Evolutionary conservation across 2,329 filamentous ascomycete genomes (phyloP).

Genomic region (Escovopsis sp.): DNA sequence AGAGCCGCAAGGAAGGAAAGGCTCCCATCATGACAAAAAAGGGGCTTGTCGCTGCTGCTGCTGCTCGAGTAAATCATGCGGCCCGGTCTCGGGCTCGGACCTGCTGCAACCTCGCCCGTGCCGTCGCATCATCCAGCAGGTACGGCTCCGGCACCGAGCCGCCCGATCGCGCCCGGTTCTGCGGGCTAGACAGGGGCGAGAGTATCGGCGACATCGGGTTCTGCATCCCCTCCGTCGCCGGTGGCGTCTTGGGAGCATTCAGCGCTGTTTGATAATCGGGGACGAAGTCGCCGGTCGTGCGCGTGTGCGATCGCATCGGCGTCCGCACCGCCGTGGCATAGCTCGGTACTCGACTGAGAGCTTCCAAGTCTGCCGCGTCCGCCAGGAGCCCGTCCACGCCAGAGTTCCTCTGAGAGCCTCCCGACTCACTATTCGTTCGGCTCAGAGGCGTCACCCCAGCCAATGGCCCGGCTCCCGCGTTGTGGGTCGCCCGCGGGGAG

Average conservation of each 20-base stretch:
- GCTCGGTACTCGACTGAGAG: conserved; percentile 59
- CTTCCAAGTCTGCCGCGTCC: conserved; percentile 44
- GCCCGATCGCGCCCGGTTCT: neutral
- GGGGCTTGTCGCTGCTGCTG: neutral
- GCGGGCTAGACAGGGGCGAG: conserved; percentile 13
- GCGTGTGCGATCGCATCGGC: conserved; percentile 38
- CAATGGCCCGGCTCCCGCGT: conserved; percentile 23
- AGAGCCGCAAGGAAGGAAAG: too few species aligned
- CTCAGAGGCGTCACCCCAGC: conserved; percentile 32
- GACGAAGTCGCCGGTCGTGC: conserved; percentile 32
- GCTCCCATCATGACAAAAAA: too few species aligned
- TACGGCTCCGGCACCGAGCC: conserved; percentile 1
- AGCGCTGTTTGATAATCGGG: conserved; percentile 53
- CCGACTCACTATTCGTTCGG: conserved; percentile 37
- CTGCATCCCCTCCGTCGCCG: conserved; percentile 16
- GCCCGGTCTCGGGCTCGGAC: conserved; percentile 21
- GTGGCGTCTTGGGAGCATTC: conserved; percentile 35
- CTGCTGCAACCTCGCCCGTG: conserved; percentile 18
- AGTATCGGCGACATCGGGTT: conserved; percentile 18
- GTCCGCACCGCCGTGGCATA: conserved; percentile 60
- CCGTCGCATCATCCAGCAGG: conserved; percentile 3
- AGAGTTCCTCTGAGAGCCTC: conserved; percentile 36
- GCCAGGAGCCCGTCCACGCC: conserved; percentile 38
- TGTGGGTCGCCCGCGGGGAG: conserved; percentile 24
- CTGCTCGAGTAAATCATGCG: conserved; percentile 3